Evolutionary conservation across 495 filamentous ascomycete genomes (phyloP).

Genomic region (Neurospora intermedia): DNA sequence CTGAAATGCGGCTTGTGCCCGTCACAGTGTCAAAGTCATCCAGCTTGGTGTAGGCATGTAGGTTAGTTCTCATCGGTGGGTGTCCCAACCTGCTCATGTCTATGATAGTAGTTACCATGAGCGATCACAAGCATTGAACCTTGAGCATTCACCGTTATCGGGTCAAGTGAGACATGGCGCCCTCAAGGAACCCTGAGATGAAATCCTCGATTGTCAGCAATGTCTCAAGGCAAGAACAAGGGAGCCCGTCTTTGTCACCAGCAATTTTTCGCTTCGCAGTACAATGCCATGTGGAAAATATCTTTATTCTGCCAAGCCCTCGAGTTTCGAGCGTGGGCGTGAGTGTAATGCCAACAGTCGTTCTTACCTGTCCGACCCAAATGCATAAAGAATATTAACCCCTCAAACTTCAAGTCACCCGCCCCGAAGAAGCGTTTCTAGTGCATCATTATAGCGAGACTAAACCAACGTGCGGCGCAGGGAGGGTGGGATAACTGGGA

Average conservation of each 20-base stretch:
- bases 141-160: neutral
- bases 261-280: neutral
- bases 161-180: neutral
- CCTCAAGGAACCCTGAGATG: neutral
- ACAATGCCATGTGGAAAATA: neutral
- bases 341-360: neutral
- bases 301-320: neutral
- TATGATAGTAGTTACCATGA: neutral
- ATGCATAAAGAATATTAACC: neutral
- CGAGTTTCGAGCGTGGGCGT: neutral
- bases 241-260: neutral
- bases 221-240: neutral
- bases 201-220: neutral
- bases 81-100: neutral
- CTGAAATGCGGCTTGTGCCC: conserved; percentile 21
- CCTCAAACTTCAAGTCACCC: neutral
- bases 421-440: neutral
- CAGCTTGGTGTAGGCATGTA: neutral
- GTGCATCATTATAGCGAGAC: neutral
- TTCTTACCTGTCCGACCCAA: neutral
- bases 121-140: neutral
- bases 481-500: neutral
- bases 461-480: neutral
- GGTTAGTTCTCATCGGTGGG: neutral
- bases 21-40: neutral